Evolutionary conservation across 2,329 filamentous ascomycete genomes (phyloP).

Genomic region (Microthyrium microscopicum): DNA sequence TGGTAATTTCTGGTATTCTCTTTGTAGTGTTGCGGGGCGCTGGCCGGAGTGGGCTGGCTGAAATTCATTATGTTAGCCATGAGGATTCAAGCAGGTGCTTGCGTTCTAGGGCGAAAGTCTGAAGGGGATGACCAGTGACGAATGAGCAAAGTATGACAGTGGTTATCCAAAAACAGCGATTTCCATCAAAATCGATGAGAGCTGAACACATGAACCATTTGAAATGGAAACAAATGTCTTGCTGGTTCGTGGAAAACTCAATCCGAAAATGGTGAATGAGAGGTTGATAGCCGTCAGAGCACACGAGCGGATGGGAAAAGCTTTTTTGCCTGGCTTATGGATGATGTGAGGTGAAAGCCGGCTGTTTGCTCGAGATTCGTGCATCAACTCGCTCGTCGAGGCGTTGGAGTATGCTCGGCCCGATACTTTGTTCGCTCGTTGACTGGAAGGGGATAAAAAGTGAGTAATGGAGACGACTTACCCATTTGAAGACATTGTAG

Average conservation of each 20-base stretch:
- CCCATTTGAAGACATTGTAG: constrained; percentile 28
- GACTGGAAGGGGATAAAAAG: constrained; percentile 9
- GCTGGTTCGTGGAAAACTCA: too few species aligned
- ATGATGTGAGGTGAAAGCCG: background rate
- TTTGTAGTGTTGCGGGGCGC: constrained; percentile 28
- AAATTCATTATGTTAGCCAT: background rate
- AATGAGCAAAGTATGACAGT: background rate
- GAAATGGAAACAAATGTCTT: too few species aligned
- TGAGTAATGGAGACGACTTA: constrained; percentile 16
- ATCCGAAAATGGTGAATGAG: too few species aligned
- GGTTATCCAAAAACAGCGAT: background rate
- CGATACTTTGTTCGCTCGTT: constrained; percentile 2
- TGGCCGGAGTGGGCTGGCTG: constrained; percentile 13
- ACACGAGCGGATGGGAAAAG: too few species aligned
- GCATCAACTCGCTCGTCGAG: background rate
- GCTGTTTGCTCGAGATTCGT: background rate
- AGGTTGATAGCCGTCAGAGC: too few species aligned
- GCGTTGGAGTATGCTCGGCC: background rate
- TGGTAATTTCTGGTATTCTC: constrained; percentile 59
- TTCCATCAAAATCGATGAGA: too few species aligned
- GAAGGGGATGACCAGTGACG: background rate
- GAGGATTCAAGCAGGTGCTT: constrained; percentile 1
- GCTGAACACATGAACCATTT: too few species aligned
- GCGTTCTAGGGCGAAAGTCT: background rate
- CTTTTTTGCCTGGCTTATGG: too few species aligned